Evolutionary conservation across 495 filamentous ascomycete species (phyloP).

Genomic region (Aspergillus diversus): DNA sequence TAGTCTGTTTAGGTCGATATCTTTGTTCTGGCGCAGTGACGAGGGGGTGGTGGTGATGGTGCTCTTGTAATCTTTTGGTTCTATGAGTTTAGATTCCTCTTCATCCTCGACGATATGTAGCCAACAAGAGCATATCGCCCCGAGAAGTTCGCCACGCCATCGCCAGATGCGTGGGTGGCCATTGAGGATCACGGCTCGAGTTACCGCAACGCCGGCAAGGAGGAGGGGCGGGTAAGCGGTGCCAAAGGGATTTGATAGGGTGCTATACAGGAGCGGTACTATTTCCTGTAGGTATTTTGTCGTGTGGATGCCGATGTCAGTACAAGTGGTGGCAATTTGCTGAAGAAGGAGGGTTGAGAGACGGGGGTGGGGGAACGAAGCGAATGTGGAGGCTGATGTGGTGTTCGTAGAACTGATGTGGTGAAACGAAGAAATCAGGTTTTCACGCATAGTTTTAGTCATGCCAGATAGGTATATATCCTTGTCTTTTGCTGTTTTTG

Average conservation of each 20-base stretch:
- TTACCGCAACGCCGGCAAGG: constrained; percentile 49
- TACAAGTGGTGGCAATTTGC: constrained; percentile 55
- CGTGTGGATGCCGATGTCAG: constrained; percentile 66
- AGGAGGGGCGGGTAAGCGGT: constrained; percentile 60
- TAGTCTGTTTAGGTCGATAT: constrained; percentile 31
- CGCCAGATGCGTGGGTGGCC: constrained; percentile 73
- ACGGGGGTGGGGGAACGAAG: constrained; percentile 44
- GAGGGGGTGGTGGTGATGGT: too few species aligned
- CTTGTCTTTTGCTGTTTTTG: constrained; percentile 19
- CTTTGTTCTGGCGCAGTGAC: neutral
- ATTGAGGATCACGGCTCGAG: constrained; percentile 64
- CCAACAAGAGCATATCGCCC: constrained; percentile 69
- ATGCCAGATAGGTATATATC: constrained; percentile 25
- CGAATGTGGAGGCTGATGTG: constrained; percentile 51
- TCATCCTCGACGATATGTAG: constrained; percentile 55
- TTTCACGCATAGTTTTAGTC: constrained; percentile 41
- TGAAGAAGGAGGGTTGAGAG: constrained; percentile 60
- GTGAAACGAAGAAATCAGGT: constrained; percentile 52
- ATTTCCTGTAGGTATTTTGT: constrained; percentile 78
- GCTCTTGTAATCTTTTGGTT: neutral
- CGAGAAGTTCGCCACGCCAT: constrained; percentile 72
- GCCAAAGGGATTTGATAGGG: constrained; percentile 73
- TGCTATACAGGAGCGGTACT: constrained; percentile 66
- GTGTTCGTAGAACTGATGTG: constrained; percentile 50
- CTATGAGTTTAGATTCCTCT: constrained; percentile 12